phyloP scores from a whole-genome alignment of 257 asterid genomes.

The Schizonepeta tenuifolia region DNA sequence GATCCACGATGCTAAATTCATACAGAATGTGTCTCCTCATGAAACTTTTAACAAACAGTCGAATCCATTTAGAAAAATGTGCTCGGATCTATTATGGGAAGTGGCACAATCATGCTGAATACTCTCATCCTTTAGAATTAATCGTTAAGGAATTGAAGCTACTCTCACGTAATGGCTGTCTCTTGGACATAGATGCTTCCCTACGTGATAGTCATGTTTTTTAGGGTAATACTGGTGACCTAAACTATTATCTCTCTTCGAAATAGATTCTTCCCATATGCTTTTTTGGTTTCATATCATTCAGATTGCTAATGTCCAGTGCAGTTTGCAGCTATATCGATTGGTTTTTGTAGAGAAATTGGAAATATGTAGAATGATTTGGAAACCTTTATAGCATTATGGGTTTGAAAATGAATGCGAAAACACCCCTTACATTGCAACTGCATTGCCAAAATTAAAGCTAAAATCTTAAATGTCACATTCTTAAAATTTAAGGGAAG shows the following conservation, averaged over 20 bases:
- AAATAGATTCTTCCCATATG: too few species aligned
- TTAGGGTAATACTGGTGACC: neutral
- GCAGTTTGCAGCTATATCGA: neutral
- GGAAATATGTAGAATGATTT: neutral
- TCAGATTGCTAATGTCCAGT: neutral
- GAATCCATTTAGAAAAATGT: neutral
- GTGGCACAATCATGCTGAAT: conserved; percentile 6
- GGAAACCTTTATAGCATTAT: neutral
- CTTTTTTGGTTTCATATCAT: neutral
- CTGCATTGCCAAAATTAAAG: conserved; percentile 1
- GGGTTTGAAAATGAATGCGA: neutral
- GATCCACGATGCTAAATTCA: neutral
- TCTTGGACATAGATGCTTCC: conserved; percentile 9
- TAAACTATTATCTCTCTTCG: neutral
- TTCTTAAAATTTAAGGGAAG: neutral
- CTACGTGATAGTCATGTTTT: neutral
- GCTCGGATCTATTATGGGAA: conserved; percentile 15
- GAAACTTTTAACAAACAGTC: conserved; percentile 3
- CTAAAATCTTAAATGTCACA: neutral
- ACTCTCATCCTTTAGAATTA: conserved; percentile 14
- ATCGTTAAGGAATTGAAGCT: neutral
- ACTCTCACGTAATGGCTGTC: conserved; percentile 6
- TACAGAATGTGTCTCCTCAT: conserved; percentile 3
- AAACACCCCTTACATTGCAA: neutral
- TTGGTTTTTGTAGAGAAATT: neutral